Base-by-base conservation (phyloP, 495 filamentous ascomycete genomes). In the Xylaria longipes region DNA sequence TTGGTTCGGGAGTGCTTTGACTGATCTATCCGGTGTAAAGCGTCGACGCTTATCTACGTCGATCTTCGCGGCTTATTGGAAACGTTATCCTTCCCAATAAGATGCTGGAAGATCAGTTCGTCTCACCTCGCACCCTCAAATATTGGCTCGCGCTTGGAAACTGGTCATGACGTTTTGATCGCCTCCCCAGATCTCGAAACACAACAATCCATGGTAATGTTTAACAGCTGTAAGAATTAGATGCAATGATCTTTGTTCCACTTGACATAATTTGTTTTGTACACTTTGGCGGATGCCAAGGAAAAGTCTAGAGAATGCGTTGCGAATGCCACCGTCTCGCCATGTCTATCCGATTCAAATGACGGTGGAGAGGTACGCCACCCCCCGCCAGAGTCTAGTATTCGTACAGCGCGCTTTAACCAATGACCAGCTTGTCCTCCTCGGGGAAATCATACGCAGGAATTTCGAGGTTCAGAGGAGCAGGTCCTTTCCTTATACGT, bases 401-500 rank as follows among this genome's bases (percentile, higher is more conserved):
- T 72, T 77, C 76, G 71, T 79, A 79, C 77, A 71, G 25, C 48
- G 27, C 70, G 58, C 15, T 76, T 84, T 90, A 97, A 90, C 93
- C 93, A 80, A 97, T 94, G 74, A 95, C 77, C 62, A 97, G 86
- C 82, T 87, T 89, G 72, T 89, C 89, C 27, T 95, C 93, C 78
- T 93, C 90, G 73, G 91, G 87, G 87, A 97, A 95, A 74, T 90
- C 91, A 87, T 99, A 99, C 78, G 79, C 75, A 72, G 96, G 96
- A 73, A 99, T 90, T 89, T 97, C 96, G 77, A 99, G 88, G 88
- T 99, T 99, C 78, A 98, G 88, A 72, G 96, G 96, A 67, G 96
- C 96, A 61, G 96, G 96, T 29, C 96, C 96, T 88, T 92, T 97
- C 83, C 96, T 90, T 85, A 95, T 91, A 82, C 96, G 93, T 80